Evolutionary conservation across 768 basidiomycete genomes (phyloP).

Genomic region (Gloeophyllum trabeum): DNA sequence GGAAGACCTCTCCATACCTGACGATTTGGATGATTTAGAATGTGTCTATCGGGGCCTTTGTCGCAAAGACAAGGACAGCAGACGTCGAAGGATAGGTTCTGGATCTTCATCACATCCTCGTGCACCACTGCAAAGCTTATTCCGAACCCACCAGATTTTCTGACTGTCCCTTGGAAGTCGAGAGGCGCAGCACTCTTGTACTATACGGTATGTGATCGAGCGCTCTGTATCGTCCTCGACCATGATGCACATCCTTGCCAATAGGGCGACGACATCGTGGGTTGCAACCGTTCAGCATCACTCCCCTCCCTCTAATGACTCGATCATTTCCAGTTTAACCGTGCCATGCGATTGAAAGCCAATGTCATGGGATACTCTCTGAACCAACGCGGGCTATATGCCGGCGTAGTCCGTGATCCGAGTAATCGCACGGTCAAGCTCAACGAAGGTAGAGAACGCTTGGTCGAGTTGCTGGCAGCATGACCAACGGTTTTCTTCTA

Average conservation of each 20-base stretch:
- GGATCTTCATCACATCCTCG: slow-evolving; percentile 3
- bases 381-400: slow-evolving; percentile 78
- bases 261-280: slow-evolving; percentile 82
- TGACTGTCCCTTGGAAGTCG: slow-evolving; percentile 68
- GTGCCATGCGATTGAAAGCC: slow-evolving; percentile 79
- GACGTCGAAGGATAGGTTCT: slow-evolving; percentile 58
- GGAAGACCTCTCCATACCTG: slow-evolving; percentile 68
- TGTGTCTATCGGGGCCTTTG: slow-evolving; percentile 78
- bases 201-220: slow-evolving; percentile 53
- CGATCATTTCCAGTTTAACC: slow-evolving; percentile 60
- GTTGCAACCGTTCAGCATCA: slow-evolving; percentile 14
- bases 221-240: not conserved
- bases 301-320: not conserved
- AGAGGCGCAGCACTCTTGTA: slow-evolving; percentile 86
- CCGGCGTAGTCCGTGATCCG: slow-evolving; percentile 62
- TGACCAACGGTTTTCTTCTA: slow-evolving; percentile 12
- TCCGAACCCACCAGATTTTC: slow-evolving; percentile 39
- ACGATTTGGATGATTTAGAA: slow-evolving; percentile 58
- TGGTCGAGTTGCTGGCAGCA: not conserved
- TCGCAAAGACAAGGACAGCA: slow-evolving; percentile 24
- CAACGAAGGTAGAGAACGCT: slow-evolving; percentile 31
- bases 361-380: slow-evolving; percentile 71
- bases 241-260: not conserved
- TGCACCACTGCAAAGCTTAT: not conserved
- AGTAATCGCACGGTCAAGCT: slow-evolving; percentile 49